Evolutionary conservation across 2,329 filamentous ascomycete species (phyloP), one percentile per base, ranked within the genome.

Genomic region (Dothistroma septosporum): DNA sequence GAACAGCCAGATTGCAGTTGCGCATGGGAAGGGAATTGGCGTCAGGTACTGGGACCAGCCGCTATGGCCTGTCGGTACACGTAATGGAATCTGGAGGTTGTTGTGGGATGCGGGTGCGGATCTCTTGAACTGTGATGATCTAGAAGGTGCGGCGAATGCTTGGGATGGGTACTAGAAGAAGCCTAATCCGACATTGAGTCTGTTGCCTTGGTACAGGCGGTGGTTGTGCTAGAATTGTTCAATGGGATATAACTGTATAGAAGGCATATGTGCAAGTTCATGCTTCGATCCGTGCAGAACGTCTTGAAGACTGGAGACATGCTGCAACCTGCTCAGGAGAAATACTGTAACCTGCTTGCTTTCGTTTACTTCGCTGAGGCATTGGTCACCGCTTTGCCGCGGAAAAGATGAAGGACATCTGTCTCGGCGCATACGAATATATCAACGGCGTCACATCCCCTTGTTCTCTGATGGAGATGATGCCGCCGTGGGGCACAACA

Each of bases 1-100:
- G 65, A 73, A 79, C 28, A 69, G 64, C 10, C 85, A 88, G 72
- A 77, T 88, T 19, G 70, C 68, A 0, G 69, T 70, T 0, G 86
- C 86, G 5, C 81, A 83, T 65, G 75, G 72, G 14, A 83, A 79
- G 68, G 85, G 85, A 0, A 86, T 89, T 61, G 76, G 75, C 59
- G 80, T 80, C 1, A 74, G 86, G 59, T 88, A 88, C 68, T 88
- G 85, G 85, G 83, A 85, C 57, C 80, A 82, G 63, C 86, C 86
- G 0, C 76, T 75, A 1, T 88, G 80, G 76, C 85, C 85, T 0
- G 73, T 87, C 31, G 78, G 80, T n/a, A 82, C 79, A 22, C 74
- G 86, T 24, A 84, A 87, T 69, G 75, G 77, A 10, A 73, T 86
- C 4, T 88, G 86, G 86, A 75, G 79, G 64, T 78, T 76, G 5